Conservation (phyloP, 169 alveolate species). For the Nephromyces sp. region DNA sequence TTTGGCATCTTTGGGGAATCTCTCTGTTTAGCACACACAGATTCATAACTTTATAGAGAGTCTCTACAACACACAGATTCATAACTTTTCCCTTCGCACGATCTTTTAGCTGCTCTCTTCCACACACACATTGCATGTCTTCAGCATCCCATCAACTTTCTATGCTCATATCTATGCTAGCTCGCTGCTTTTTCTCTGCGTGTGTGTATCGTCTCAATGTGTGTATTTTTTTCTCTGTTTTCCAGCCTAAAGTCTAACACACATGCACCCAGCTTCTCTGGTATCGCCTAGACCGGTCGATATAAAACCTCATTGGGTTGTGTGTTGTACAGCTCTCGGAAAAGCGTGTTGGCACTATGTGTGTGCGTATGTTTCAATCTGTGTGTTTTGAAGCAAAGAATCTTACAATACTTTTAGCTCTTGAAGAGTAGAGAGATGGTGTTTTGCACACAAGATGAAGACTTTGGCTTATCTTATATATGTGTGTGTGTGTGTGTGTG, state of each 20-base stretch:
- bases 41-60: neutral
- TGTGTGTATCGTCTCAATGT: neutral
- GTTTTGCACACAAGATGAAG: neutral
- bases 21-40: too few species aligned
- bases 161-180: neutral
- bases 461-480: neutral
- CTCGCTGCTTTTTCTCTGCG: neutral
- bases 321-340: neutral
- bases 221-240: neutral
- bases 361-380: neutral
- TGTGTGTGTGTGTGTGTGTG: neutral
- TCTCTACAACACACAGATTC: neutral
- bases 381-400: neutral
- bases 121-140: neutral
- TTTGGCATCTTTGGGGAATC: neutral
- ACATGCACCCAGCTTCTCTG: neutral
- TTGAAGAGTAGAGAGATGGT: neutral
- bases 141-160: neutral
- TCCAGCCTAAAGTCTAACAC: neutral
- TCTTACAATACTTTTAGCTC: neutral
- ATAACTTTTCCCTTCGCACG: too few species aligned
- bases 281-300: too few species aligned
- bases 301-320: too few species aligned
- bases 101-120: too few species aligned
- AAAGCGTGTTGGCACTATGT: neutral